Evolutionary conservation across 345 rosid species (phyloP).

Genomic region (Ceriops tagal): DNA sequence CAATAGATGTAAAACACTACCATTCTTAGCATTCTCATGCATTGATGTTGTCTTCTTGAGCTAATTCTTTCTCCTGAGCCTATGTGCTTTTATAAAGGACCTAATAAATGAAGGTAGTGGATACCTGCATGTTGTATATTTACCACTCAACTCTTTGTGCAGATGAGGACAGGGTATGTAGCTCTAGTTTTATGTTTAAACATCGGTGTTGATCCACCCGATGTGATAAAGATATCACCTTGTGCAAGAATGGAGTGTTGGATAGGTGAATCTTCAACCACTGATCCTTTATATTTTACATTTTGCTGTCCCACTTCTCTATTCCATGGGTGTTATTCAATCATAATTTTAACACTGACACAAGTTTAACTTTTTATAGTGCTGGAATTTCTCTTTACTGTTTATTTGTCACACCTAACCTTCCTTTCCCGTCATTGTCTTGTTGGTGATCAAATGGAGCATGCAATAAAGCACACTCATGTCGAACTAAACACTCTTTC

Average conservation of each 20-base stretch:
- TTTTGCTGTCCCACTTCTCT: slow-evolving; percentile 8
- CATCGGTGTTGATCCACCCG: slow-evolving; percentile 98
- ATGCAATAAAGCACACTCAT: background rate
- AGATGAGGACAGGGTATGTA: slow-evolving; percentile 99
- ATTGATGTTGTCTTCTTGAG: background rate
- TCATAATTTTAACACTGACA: background rate
- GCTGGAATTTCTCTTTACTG: background rate
- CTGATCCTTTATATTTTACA: slow-evolving; percentile 10
- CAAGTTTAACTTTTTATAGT: background rate
- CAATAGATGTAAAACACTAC: background rate
- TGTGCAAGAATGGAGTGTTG: slow-evolving; percentile 99
- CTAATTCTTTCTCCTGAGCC: too few species aligned
- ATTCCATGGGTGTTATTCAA: background rate
- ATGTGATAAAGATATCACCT: slow-evolving; percentile 98
- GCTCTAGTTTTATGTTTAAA: slow-evolving; percentile 95
- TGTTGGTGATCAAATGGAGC: slow-evolving; percentile 5
- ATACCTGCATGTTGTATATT: background rate
- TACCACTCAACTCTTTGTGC: slow-evolving; percentile 34
- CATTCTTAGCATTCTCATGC: background rate
- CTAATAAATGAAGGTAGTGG: background rate
- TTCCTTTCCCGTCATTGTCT: background rate
- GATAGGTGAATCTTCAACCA: slow-evolving; percentile 62
- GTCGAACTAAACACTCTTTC: background rate
- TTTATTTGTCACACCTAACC: too few species aligned
- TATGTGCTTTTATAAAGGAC: too few species aligned